Base-by-base conservation (phyloP, 306 rosid genomes). In the Sicyos edulis region DNA sequence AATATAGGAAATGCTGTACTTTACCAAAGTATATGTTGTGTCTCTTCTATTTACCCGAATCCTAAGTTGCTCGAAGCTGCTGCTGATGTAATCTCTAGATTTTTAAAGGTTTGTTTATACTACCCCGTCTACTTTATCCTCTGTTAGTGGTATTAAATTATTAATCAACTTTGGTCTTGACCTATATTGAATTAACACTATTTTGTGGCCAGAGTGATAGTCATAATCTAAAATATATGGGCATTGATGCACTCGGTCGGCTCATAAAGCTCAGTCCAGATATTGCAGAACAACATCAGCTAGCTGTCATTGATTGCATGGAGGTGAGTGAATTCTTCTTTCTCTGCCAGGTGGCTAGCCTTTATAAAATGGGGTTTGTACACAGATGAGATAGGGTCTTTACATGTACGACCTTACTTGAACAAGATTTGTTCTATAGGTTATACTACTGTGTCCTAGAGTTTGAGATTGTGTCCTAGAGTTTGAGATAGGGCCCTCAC, bases 191-290 rank as follows among this genome's bases (percentile, higher is more conserved):
- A 29, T 20, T 42, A 17, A 37, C 40, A 7, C n/a, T 61, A 22
- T 78, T 42, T 71, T 73, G 72, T 81, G 78, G 74, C 54, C 88
- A 93, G 99, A 95, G 96, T 77, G 99, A 95, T 76, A 91, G 92
- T 82, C 99, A 95, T 79, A 95, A 95, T 80, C 86, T 95, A 70
- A 95, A 89, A 83, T 95, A 95, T 79, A 87, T 95, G 99, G 99
- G 99, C 54, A 95, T 95, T 72, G 99, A 95, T 82, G 91, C 95
- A 56, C 97, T 95, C 67, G 96, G 96, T 79, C 95, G 95, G 74
- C 72, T 95, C 45, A 89, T 95, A 76, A 91, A 86, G 88, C 75
- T 88, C 63, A 91, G 92, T 65, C 96, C 99, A 2, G 87, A 89
- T 57, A 79, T 95, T 61, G 99, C 99, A 1, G 99, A 95, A 78